Percentiles rank a stretch among this genome's conserved stretches.
Conservation (phyloP, 2,329 filamentous ascomycete species). For the Diaporthe aspalathi region DNA sequence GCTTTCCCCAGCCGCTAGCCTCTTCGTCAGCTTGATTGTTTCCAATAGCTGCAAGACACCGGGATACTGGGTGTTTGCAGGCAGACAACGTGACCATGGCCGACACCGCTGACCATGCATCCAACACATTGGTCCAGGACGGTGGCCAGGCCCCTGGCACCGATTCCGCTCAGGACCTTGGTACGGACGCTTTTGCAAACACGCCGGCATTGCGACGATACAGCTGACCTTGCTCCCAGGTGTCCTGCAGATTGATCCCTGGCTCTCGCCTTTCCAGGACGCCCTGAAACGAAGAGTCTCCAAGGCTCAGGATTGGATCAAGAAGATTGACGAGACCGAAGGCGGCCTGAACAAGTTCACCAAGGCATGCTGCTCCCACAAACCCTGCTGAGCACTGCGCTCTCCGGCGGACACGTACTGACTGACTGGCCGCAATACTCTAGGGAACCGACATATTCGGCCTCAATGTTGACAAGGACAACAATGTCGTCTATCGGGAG, state of each 20-base stretch:
- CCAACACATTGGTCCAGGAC: slow-evolving; percentile 56
- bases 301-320: slow-evolving; percentile 88
- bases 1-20: not conserved
- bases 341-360: slow-evolving; percentile 94
- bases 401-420: not conserved
- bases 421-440: slow-evolving; percentile 30
- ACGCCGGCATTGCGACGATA: not conserved
- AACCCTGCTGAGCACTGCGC: slow-evolving; percentile 26
- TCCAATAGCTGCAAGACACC: not conserved
- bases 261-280: slow-evolving; percentile 86
- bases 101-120: slow-evolving; percentile 53
- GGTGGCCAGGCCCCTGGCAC: slow-evolving; percentile 56
- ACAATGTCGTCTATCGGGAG: slow-evolving; percentile 91
- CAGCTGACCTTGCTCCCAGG: slow-evolving; percentile 62
- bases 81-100: slow-evolving; percentile 47
- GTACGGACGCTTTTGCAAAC: slow-evolving; percentile 56
- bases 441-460: slow-evolving; percentile 90
- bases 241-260: slow-evolving; percentile 88
- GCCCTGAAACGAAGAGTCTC: slow-evolving; percentile 80
- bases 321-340: slow-evolving; percentile 83
- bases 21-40: not conserved
- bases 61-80: not conserved
- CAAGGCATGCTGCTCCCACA: slow-evolving; percentile 63
- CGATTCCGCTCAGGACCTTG: slow-evolving; percentile 75
- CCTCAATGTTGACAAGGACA: slow-evolving; percentile 82